Evolutionary conservation across 1,284 basidiomycete genomes (phyloP).

Genomic region (Earliella scabrosa): DNA sequence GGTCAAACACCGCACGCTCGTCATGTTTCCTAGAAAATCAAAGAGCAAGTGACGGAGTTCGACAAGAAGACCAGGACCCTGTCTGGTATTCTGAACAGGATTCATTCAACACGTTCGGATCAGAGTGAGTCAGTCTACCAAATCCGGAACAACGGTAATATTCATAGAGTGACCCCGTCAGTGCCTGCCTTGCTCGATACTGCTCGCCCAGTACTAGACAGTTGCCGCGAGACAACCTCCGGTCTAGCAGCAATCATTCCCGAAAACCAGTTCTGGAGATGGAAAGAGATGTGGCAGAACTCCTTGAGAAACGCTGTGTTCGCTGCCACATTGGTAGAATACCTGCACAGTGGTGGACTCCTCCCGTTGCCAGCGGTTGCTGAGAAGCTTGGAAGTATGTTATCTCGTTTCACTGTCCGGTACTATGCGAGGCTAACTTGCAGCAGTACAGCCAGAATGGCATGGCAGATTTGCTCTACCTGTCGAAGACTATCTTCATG

Average conservation of each 20-base stretch:
- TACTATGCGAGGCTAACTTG: not conserved
- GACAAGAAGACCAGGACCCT: constrained; percentile 75
- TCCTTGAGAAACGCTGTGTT: constrained; percentile 70
- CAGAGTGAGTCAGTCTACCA: constrained; percentile 49
- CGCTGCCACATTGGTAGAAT: constrained; percentile 67
- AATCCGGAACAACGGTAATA: too few relatives aligned
- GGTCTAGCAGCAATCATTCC: constrained; percentile 63
- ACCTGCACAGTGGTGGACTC: constrained; percentile 62
- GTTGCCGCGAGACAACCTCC: constrained; percentile 56
- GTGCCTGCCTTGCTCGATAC: constrained; percentile 64
- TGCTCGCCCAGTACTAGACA: constrained; percentile 56
- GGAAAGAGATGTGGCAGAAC: constrained; percentile 79
- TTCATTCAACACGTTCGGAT: constrained; percentile 72
- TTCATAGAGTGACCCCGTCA: constrained; percentile 30
- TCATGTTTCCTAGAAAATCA: constrained; percentile 62
- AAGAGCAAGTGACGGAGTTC: constrained; percentile 69
- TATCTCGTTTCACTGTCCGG: not conserved
- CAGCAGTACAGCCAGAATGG: constrained; percentile 72
- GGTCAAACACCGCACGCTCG: not conserved
- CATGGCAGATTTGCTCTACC: constrained; percentile 66
- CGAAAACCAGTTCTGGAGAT: constrained; percentile 78
- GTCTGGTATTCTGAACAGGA: constrained; percentile 69
- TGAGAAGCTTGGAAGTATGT: constrained; percentile 69
- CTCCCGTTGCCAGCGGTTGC: constrained; percentile 58
- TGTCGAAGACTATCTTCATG: constrained; percentile 87